Evolutionary conservation across 139 green algal genomes (phyloP), one percentile per base, ranked within the genome.

Genomic region (Coelastrella sp.): DNA sequence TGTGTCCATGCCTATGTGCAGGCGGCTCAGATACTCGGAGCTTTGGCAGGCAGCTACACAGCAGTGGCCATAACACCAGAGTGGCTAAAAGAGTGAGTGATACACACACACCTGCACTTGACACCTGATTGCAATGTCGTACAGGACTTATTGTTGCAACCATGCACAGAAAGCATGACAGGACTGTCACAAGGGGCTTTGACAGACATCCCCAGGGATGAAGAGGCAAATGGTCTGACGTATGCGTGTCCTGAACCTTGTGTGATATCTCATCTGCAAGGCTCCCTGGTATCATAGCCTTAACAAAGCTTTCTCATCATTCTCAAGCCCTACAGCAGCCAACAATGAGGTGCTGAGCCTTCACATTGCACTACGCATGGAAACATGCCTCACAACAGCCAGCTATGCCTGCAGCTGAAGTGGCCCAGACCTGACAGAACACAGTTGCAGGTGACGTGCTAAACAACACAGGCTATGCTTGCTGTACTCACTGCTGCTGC

Each of bases 11-110:
- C 53, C 27, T 25, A 64, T 25, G 2, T 23, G 37, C 63, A 87
- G 80, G 50, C 69, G 11, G 83, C 64, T 34, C 87, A 90, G 27
- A 71, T 90, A 5, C 60, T 51, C 2, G 87, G 87, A 5, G 87
- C 87, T 2, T 27, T 88, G 17, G 41, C 48, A 7, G 87, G 87
- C 30, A 85, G 40, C 2, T 51, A 85, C 0, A 51, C 64, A 23
- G 87, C 87, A 23, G 79, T 83, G 0, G 17, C 3, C 15, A 73
- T 87, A 15, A 64, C 85, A 15, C 87, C 87, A 15, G 63, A 81
- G 2, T 88, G 41, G 57, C 79, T 90, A 30, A 78, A 88, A 19
- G 87, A 86, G 87, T 90, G 51, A 76, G 83, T 71, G 62, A 45
- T 35, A 45, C 4, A 17, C 43, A 32, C 69, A 13, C 8, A n/a